Evolutionary conservation across 2,329 filamentous ascomycete species (phyloP).

Genomic region (Oidium heveae): DNA sequence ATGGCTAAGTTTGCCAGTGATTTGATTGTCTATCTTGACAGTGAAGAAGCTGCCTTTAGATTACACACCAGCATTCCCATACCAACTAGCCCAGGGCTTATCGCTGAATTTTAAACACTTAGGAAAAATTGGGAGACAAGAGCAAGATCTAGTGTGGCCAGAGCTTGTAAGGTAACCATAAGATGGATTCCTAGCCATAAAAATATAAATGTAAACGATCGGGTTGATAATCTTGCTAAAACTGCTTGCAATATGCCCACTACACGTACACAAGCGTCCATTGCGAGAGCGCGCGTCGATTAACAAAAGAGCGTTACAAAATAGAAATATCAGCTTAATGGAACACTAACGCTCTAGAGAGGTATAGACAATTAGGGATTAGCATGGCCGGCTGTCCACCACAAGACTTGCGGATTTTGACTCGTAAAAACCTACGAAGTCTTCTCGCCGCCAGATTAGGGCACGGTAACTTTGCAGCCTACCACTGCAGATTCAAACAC

Average conservation of each 20-base stretch:
- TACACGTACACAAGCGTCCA: neutral
- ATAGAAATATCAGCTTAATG: neutral
- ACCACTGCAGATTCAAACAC: neutral
- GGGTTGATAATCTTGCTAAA: neutral
- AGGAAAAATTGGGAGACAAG: neutral
- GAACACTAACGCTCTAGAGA: neutral
- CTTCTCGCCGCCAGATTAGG: neutral
- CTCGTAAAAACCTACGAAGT: neutral
- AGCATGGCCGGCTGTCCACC: neutral
- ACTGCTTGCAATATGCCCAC: neutral
- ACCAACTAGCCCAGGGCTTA: neutral
- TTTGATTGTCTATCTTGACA: neutral
- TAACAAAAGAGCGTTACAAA: neutral
- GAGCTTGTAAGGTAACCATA: neutral
- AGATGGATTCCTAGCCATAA: neutral
- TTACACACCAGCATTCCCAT: neutral
- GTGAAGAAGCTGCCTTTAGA: neutral
- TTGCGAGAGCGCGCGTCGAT: neutral
- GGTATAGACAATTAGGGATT: neutral
- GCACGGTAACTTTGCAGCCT: neutral
- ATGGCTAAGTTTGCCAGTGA: neutral
- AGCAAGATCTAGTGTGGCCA: neutral
- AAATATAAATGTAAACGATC: neutral
- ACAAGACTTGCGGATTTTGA: neutral
- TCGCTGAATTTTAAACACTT: neutral